These are phyloP conservation scores for Starmera stellimalicola DNA, from an alignment of 1,139 yeast genomes.

Conservation along the genomic window DNA sequence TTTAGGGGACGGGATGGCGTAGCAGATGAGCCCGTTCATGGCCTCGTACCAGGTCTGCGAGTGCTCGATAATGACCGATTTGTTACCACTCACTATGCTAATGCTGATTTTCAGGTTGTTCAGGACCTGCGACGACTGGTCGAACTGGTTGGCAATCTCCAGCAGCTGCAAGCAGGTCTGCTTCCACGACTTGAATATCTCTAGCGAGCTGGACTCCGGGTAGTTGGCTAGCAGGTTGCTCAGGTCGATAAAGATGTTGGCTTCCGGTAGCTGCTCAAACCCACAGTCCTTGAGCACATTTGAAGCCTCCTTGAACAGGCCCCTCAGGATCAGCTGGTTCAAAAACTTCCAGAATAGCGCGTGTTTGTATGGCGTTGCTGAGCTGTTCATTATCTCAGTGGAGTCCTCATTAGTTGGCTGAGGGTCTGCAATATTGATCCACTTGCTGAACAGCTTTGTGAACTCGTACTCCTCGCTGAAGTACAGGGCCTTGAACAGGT, in stretches of 20 bases:
- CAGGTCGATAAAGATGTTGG: constrained; percentile 39
- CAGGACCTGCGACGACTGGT: constrained; percentile 9
- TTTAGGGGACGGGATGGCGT: constrained; percentile 45
- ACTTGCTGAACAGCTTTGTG: constrained; percentile 30
- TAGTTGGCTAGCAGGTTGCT: constrained; percentile 23
- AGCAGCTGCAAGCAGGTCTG: constrained; percentile 18
- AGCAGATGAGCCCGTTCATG: constrained; percentile 50
- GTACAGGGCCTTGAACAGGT: constrained; percentile 45
- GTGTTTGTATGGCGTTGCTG: constrained; percentile 39
- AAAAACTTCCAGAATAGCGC: constrained; percentile 59
- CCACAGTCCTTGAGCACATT: constrained; percentile 31
- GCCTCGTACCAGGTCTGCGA: constrained; percentile 67
- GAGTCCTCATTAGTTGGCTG: constrained; percentile 44
- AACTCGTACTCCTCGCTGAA: constrained; percentile 41
- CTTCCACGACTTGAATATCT: constrained; percentile 28
- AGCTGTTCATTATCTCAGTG: constrained; percentile 29
- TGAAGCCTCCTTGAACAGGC: constrained; percentile 48
- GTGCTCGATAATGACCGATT: constrained; percentile 36
- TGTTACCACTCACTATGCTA: constrained; percentile 35
- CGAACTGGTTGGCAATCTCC: constrained; percentile 12
- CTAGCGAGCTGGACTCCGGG: constrained; percentile 21
- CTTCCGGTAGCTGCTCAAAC: constrained; percentile 28
- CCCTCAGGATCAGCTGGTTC: constrained; percentile 51
- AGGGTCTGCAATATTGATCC: constrained; percentile 62
- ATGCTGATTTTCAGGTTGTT: constrained; percentile 11